Evolutionary conservation across 257 asterid genomes (phyloP), one percentile per base, ranked within the genome.

Genomic region (Handroanthus guayacan): DNA sequence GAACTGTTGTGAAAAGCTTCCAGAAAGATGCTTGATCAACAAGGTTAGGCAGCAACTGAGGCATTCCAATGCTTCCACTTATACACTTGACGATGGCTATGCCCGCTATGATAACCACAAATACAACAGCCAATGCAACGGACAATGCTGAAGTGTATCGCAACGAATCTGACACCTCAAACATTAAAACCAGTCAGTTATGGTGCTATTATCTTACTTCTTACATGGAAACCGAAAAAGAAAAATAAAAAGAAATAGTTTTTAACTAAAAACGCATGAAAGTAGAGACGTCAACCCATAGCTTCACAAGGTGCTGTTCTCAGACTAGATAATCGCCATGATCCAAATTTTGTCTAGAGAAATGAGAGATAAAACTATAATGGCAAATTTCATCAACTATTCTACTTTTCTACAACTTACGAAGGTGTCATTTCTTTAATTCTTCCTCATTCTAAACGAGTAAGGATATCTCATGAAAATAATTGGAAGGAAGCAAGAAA

Each of bases 141-240:
- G 98, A 90, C 85, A 92, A 70, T 17, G 97, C 98, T 54, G 98
- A 89, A 50, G 98, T 90, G 84, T 92, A 92, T 72, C 98, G 86
- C 91, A 92, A 77, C 57, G 98, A 92, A 90, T 92, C 98, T 90
- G 87, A 68, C 74, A 78, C 74, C 81, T 79, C 81, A 82, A 81
- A 64, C 72, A 81, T 66, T 43, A 76, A 72, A 62, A 44, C 12
- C 66, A 75, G 66, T 69, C 63, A 47, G 31, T 69, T 48, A 69
- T 13, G 71, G 60, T 63, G 64, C 47, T 78, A 62, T 55, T 18
- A 61, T 71, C 75, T 37, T 36, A 56, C 65, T 38, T 74, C 36
- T 56, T 34, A 34, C 56, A 69, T 4, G 58, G 62, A n/a, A 38
- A 48, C 20, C 6, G 48, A 18, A 16, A 25, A 54, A 31, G 17